Conservation (phyloP, 169 alveolate species). For the Ichthyophthirius multifiliis region DNA sequence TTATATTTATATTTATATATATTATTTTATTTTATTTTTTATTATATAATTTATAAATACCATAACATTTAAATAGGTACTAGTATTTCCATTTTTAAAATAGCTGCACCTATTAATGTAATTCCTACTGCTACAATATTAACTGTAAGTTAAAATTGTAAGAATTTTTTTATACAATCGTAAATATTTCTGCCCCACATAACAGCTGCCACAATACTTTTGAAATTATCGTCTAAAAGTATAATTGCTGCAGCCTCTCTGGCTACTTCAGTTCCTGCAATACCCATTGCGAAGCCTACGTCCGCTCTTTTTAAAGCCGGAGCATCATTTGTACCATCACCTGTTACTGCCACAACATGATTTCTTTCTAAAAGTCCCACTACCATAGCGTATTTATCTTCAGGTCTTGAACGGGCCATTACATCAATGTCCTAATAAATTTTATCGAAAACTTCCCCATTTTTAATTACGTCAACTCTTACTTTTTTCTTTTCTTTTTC, state of each 20-base stretch:
- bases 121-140: constrained; percentile 66
- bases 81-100: constrained; percentile 43
- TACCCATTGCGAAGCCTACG: constrained; percentile 73
- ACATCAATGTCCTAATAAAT: constrained; percentile 46
- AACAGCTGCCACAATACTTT: constrained; percentile 62
- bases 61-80: constrained; percentile 62
- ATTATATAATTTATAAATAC: not conserved
- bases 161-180: constrained; percentile 63
- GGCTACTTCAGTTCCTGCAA: constrained; percentile 71
- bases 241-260: constrained; percentile 73
- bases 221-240: constrained; percentile 66
- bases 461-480: constrained; percentile 48
- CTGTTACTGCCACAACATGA: constrained; percentile 90
- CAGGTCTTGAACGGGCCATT: constrained; percentile 67
- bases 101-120: constrained; percentile 61
- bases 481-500: constrained; percentile 21
- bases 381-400: constrained; percentile 69
- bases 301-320: constrained; percentile 88
- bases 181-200: constrained; percentile 76
- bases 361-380: constrained; percentile 86
- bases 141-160: constrained; percentile 66
- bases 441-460: constrained; percentile 53
- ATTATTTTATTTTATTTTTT: not conserved
- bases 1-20: not conserved
- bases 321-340: constrained; percentile 92